Base-by-base conservation (phyloP, 805 yeast genomes). In the Wickerhamomyces mucosus region DNA sequence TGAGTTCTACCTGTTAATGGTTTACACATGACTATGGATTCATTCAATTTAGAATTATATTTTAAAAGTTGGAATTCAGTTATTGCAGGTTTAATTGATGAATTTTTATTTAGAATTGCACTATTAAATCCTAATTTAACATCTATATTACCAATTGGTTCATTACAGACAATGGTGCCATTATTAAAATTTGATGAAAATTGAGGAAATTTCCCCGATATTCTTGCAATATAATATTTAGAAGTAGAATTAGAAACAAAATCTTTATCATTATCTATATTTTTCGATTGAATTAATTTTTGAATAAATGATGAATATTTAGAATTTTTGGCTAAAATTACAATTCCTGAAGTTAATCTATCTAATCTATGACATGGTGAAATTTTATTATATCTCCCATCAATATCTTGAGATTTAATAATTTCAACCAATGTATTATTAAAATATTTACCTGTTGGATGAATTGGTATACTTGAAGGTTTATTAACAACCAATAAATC, bases 1-100 rank as follows among this genome's bases (percentile, higher is more conserved):
- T 89, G 98, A 0, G 96, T 85, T 49, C 98, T 66, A 0, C 98
- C 98, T 0, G 98, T 89, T 13, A 69, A 58, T 2, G 98, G 98
- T 41, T 63, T 69, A 55, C 97, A 89, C 38, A 74, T 65, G 4
- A 92, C 95, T 18, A 92, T 65, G 81, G 58, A 29, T 18, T 47
- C 38, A 21, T 47, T 29, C 6, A 33, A 16, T 7, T 18, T 17
- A 7, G 23, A 6, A 17, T 31, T 31, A 19, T 39, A 39, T n/a
- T 18, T 24, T 12, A 36, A 10, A 5, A 73, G 54, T 54, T 14
- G 46, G 62, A 44, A 65, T 49, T 1, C 80, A 71, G 55, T 88
- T 84, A 47, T 67, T 82, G n/a, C 81, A 67, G 0, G 84, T 55
- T 28, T 92, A 42, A 30, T 37, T 41, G 12, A 34, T 31, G 19